Conservation (phyloP, 257 asterid genomes). For the Rhazya stricta region DNA sequence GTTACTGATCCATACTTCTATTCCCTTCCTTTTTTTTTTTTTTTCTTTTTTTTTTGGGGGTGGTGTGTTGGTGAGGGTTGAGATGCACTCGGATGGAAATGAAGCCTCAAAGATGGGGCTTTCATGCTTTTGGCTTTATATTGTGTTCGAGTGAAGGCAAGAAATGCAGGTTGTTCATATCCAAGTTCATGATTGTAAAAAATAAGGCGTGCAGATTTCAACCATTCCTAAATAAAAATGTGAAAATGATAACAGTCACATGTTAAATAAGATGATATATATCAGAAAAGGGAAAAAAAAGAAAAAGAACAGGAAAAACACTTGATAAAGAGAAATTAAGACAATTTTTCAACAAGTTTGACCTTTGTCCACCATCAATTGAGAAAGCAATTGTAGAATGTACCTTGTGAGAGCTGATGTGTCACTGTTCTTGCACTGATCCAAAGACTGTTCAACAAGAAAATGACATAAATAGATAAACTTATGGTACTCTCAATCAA, state of each 20-base stretch:
- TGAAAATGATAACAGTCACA: background rate
- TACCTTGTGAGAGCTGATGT: conserved; percentile 33
- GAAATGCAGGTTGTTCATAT: background rate
- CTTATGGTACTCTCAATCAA: background rate
- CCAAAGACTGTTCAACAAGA: conserved; percentile 47
- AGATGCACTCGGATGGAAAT: background rate
- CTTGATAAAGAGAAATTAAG: background rate
- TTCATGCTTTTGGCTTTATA: background rate
- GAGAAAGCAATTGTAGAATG: background rate
- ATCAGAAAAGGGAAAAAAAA: no score
- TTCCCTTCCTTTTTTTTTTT: no score
- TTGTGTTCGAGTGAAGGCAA: background rate
- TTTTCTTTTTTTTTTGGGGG: no score
- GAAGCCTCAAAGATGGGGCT: background rate
- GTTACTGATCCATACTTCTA: background rate
- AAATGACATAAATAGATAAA: conserved; percentile 12
- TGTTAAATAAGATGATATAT: background rate
- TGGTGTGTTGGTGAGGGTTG: no score
- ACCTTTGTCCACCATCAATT: conserved; percentile 1
- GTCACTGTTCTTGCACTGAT: conserved; percentile 24
- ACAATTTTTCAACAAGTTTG: background rate
- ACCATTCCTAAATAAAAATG: background rate
- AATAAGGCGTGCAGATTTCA: background rate
- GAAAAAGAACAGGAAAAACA: no score
- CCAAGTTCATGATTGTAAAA: background rate